These are phyloP conservation scores for Paracorniculantispora psalliotae DNA, from an alignment of 2,329 filamentous ascomycete species.

Conservation along the genomic window DNA sequence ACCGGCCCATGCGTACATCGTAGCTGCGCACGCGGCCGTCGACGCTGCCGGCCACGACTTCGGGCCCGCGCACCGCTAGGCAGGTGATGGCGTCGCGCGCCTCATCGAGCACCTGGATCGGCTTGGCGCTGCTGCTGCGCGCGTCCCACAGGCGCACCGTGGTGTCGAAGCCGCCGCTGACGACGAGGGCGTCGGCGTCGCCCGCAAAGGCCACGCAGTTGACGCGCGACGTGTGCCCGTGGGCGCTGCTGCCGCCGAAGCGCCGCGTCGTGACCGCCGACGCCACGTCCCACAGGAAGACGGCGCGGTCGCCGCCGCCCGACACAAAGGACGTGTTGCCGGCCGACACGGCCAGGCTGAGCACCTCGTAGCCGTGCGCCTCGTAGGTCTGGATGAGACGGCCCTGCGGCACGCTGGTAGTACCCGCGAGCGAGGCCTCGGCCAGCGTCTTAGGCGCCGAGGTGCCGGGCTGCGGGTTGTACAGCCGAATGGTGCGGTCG, in stretches of 20 bases:
- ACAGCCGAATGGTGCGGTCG: conserved; percentile 80
- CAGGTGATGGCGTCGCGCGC: conserved; percentile 64
- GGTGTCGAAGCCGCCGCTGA: conserved; percentile 70
- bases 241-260: conserved; percentile 52
- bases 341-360: conserved; percentile 67
- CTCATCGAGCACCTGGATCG: conserved; percentile 68
- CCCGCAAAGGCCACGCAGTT: conserved; percentile 79
- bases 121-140: conserved; percentile 48
- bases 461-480: conserved; percentile 63
- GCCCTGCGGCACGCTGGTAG: conserved; percentile 37
- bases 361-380: conserved; percentile 87
- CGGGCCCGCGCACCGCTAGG: conserved; percentile 43
- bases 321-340: conserved; percentile 84
- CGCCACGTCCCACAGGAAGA: conserved; percentile 93
- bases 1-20: conserved; percentile 71
- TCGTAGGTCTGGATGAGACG: conserved; percentile 80
- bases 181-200: conserved; percentile 65
- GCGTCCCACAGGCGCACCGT: conserved; percentile 73
- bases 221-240: conserved; percentile 66
- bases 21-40: conserved; percentile 80
- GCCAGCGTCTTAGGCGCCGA: conserved; percentile 25
- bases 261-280: conserved; percentile 72
- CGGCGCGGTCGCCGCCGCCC: conserved; percentile 82
- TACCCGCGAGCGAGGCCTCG: conserved; percentile 20
- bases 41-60: conserved; percentile 72